These are phyloP conservation scores for Styphnolobium japonicum DNA, from an alignment of 306 rosid genomes.

Conservation along the genomic window DNA sequence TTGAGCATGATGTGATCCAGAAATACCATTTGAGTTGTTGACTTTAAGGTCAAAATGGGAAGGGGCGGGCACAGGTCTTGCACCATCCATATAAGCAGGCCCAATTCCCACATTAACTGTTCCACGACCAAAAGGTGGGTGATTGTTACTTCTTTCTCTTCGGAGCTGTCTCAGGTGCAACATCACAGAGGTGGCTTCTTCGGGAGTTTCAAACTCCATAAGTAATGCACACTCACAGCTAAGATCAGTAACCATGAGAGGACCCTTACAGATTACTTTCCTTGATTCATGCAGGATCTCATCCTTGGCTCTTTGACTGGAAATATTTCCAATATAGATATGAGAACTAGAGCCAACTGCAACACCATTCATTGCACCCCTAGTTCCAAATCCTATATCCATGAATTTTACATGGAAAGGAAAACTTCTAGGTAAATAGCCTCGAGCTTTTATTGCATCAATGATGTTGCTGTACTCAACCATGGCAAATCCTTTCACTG, in stretches of 20 bases:
- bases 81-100: constrained; percentile 53
- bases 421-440: constrained; percentile 62
- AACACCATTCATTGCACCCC: constrained; percentile 77
- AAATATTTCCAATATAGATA: constrained; percentile 71
- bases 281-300: constrained; percentile 86
- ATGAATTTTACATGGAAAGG: constrained; percentile 82
- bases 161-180: constrained; percentile 80
- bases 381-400: constrained; percentile 87
- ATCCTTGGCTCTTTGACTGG: constrained; percentile 86
- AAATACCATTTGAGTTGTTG: constrained; percentile 36
- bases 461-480: constrained; percentile 81
- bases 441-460: constrained; percentile 78
- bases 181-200: constrained; percentile 83
- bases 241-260: constrained; percentile 68
- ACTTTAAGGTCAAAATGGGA: constrained; percentile 49
- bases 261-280: constrained; percentile 64
- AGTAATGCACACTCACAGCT: constrained; percentile 78
- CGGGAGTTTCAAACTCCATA: constrained; percentile 87
- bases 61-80: constrained; percentile 51
- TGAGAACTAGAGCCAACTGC: constrained; percentile 83
- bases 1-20: constrained; percentile 61
- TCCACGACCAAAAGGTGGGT: constrained; percentile 53
- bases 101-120: constrained; percentile 43
- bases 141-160: constrained; percentile 58
- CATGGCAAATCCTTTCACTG: constrained; percentile 73